Conservation (phyloP, 495 filamentous ascomycete genomes). For the Aspergillus ellipticus region DNA sequence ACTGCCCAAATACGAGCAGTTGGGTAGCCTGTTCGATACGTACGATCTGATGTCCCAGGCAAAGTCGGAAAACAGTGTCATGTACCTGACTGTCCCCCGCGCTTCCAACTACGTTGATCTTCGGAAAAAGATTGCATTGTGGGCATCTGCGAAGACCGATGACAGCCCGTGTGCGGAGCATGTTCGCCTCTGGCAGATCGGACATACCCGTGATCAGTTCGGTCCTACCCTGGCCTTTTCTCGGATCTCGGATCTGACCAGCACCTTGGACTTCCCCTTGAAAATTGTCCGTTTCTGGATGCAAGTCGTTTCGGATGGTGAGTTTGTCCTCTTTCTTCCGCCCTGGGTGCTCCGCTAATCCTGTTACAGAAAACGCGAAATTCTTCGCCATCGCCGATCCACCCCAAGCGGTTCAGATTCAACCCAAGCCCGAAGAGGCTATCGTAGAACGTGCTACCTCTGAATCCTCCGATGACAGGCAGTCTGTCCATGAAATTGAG, state of each 20-base stretch:
- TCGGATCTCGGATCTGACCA: slow-evolving; percentile 34
- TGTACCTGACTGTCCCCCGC: slow-evolving; percentile 40
- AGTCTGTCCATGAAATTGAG: slow-evolving; percentile 21
- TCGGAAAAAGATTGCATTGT: slow-evolving; percentile 39
- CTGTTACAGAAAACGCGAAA: slow-evolving; percentile 32
- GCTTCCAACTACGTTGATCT: slow-evolving; percentile 38
- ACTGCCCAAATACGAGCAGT: slow-evolving; percentile 29
- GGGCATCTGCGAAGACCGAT: slow-evolving; percentile 25
- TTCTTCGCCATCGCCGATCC: slow-evolving; percentile 44
- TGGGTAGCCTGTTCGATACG: slow-evolving; percentile 40
- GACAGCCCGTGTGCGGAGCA: slow-evolving; percentile 26
- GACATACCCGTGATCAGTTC: slow-evolving; percentile 33
- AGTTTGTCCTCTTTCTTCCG: background rate
- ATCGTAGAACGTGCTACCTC: slow-evolving; percentile 25
- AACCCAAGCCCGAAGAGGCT: slow-evolving; percentile 36
- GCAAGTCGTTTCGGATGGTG: slow-evolving; percentile 40
- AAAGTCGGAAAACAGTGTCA: slow-evolving; percentile 33
- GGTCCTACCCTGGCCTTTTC: slow-evolving; percentile 36
- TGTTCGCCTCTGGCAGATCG: slow-evolving; percentile 44
- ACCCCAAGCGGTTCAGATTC: slow-evolving; percentile 16
- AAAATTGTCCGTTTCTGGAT: slow-evolving; percentile 41
- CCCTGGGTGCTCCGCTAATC: background rate
- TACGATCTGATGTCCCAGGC: slow-evolving; percentile 47
- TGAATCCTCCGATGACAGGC: slow-evolving; percentile 20
- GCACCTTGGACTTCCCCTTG: slow-evolving; percentile 27